phyloP scores from a whole-genome alignment of 257 asterid species.

The Fraxinus anomala region DNA sequence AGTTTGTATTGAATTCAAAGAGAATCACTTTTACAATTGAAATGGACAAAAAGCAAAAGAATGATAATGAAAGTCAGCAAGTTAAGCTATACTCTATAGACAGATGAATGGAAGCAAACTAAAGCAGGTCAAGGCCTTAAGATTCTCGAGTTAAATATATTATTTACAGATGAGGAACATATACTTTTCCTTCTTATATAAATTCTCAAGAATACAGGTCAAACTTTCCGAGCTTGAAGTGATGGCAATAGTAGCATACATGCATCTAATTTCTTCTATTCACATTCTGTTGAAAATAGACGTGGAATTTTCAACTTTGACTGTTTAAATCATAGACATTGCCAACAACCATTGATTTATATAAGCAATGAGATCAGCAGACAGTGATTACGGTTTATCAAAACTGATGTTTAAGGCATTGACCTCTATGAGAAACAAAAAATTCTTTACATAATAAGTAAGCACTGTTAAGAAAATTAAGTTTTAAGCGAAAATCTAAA shows the following conservation, averaged over 20 bases:
- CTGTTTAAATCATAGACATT: neutral
- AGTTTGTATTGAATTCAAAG: neutral
- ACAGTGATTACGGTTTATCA: neutral
- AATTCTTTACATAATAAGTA: neutral
- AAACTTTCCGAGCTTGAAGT: slow-evolving; percentile 34
- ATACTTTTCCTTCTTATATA: slow-evolving; percentile 31
- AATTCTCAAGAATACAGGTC: slow-evolving; percentile 36
- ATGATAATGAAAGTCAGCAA: neutral
- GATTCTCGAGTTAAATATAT: slow-evolving; percentile 8
- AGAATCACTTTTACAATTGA: slow-evolving; percentile 6
- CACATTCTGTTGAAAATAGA: slow-evolving; percentile 24
- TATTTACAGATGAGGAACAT: slow-evolving; percentile 13
- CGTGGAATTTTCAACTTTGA: neutral
- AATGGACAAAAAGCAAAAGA: neutral
- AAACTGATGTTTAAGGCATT: neutral
- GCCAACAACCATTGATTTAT: slow-evolving; percentile 17
- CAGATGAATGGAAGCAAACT: slow-evolving; percentile 34
- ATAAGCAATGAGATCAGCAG: slow-evolving; percentile 30
- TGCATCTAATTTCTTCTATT: slow-evolving; percentile 36
- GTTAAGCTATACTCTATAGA: slow-evolving; percentile 18
- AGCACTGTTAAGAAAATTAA: neutral
- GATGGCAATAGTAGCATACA: slow-evolving; percentile 15
- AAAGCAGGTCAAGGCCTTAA: slow-evolving; percentile 28
- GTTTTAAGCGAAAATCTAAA: no score
- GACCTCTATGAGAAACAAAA: neutral